phyloP scores from a whole-genome alignment of 148 eudicot genomes.

The Heliamphora exappendiculata region DNA sequence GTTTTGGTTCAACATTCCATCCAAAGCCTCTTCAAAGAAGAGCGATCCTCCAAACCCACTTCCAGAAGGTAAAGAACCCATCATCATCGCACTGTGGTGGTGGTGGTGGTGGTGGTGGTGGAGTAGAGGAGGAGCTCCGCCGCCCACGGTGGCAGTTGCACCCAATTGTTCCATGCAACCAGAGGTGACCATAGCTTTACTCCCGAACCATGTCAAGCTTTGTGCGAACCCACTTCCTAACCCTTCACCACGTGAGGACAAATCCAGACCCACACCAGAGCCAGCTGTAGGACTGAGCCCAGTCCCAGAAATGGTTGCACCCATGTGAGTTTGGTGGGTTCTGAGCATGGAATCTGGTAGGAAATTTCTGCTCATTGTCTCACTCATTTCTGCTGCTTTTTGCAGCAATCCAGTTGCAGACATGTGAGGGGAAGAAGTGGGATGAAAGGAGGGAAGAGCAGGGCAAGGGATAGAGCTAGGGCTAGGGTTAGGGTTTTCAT shows the following conservation, averaged over 20 bases:
- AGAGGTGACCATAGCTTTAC: conserved; percentile 9
- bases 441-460: not conserved
- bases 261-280: not conserved
- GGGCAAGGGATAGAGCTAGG: not conserved
- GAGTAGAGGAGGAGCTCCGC: not conserved
- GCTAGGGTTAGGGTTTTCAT: conserved; percentile 2
- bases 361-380: no score
- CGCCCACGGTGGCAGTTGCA: not conserved
- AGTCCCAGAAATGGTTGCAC: not conserved
- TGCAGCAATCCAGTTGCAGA: conserved; percentile 77
- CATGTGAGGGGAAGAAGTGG: conserved; percentile 34
- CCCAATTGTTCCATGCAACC: conserved; percentile 19
- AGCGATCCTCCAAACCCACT: conserved; percentile 9
- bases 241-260: not conserved
- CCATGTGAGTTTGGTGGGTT: no score
- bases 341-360: no score
- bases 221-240: no score
- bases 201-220: conserved; percentile 6
- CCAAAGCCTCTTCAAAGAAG: conserved; percentile 24
- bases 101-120: no score
- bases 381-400: conserved; percentile 76
- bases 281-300: not conserved
- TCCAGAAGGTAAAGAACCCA: not conserved
- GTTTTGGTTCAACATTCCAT: conserved; percentile 18
- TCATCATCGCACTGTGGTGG: no score